Evolutionary conservation across 2,329 filamentous ascomycete species (phyloP), one percentile per base, ranked within the genome.

Genomic region (Fusarium nygamai): DNA sequence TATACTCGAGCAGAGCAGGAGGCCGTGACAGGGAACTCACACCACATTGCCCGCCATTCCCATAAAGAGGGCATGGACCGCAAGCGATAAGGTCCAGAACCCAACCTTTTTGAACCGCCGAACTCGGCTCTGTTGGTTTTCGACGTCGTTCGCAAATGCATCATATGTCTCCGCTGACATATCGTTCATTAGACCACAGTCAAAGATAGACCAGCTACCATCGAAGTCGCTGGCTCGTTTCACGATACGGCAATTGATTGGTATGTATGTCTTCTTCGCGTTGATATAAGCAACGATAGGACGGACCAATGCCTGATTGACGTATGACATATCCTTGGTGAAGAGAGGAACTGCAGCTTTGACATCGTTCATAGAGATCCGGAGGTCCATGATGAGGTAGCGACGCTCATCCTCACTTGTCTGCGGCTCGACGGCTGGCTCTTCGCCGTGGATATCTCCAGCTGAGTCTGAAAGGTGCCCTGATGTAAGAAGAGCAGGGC

Each of bases 241-340:
- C 73, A 98, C 94, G 56, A 99, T 94, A 69, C 96, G 93, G 84
- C 96, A 98, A 77, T 92, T 93, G 78, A 99, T 94, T 33, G 96
- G 96, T 48, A 99, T 98, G 80, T 98, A 98, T 0, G 96, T 97
- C 80, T 92, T 92, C 81, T 95, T 94, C 47, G 94, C 94, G 83
- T 99, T 99, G 84, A 99, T 98, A 82, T 98, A 99, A 12, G 96
- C 96, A 46, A 99, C 95, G 70, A 99, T 99, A 22, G 96, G 96
- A 9, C 96, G 91, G 41, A 98, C 94, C 9, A 98, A 91, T 4
- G 96, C 95, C 82, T 97, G 97, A 83, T 98, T 98, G 78, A 98
- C 93, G 82, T 98, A 99, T 2, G 94, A 97, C 56, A 98, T 90
- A 80, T 98, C 93, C 22, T 91, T 92, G 3, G 93, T 97, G 84